Percentiles rank a stretch among this genome's conserved stretches.
These are phyloP conservation scores for Delphinella strobiligena DNA, from an alignment of 2,329 filamentous ascomycete genomes.

Conservation along the genomic window DNA sequence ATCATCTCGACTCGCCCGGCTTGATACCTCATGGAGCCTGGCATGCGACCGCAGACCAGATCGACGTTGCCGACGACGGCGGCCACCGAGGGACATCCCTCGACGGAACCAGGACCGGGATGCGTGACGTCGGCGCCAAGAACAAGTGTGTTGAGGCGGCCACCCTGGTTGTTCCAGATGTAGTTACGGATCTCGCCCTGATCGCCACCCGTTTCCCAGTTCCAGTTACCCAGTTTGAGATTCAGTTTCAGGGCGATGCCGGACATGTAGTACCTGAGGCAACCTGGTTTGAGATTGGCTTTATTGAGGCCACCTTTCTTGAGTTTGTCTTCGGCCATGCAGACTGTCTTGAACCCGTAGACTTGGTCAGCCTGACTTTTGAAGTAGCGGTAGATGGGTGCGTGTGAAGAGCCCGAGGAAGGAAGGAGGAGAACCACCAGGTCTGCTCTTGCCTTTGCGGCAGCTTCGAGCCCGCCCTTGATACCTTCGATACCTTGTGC, in stretches of 20 bases:
- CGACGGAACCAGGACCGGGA: slow-evolving; percentile 15
- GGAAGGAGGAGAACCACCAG: background rate
- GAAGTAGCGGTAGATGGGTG: slow-evolving; percentile 47
- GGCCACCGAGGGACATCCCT: slow-evolving; percentile 26
- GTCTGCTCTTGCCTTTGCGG: background rate
- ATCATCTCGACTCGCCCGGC: slow-evolving; percentile 17
- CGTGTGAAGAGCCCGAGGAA: background rate
- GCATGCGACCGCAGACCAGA: slow-evolving; percentile 17
- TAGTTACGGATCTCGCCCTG: too few species aligned
- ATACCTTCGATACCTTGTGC: too few species aligned
- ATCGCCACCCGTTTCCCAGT: too few species aligned
- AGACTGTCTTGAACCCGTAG: slow-evolving; percentile 57
- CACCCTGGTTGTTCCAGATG: slow-evolving; percentile 27
- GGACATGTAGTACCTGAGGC: slow-evolving; percentile 51
- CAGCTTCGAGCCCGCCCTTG: too few species aligned
- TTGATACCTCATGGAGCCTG: slow-evolving; percentile 26
- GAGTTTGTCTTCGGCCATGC: slow-evolving; percentile 44
- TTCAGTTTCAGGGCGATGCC: slow-evolving; percentile 59
- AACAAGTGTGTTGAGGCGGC: slow-evolving; percentile 21
- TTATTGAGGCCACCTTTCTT: slow-evolving; percentile 16
- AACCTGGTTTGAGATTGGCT: slow-evolving; percentile 10
- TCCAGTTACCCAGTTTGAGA: slow-evolving; percentile 59
- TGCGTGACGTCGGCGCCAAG: slow-evolving; percentile 34
- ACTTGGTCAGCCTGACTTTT: slow-evolving; percentile 57
- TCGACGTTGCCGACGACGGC: slow-evolving; percentile 30